A percentile compares a stretch with the other conserved stretches of the same genome.
Conservation (phyloP, 2,329 filamentous ascomycete species). For the Capronia americana region DNA sequence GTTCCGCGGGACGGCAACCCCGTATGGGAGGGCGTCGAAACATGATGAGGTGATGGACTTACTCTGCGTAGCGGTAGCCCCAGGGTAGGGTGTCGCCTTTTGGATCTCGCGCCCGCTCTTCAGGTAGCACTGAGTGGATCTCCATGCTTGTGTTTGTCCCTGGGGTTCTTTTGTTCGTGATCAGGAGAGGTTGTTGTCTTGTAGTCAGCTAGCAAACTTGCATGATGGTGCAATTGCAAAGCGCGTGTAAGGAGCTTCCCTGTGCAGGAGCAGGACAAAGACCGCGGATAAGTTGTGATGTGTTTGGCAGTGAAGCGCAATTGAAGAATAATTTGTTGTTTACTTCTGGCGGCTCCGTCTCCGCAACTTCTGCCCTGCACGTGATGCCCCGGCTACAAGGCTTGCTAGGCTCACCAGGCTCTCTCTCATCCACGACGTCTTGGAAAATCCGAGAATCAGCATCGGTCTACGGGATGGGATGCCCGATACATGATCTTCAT, state of each 20-base stretch:
- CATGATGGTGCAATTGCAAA: not conserved
- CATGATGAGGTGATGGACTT: conserved; percentile 43
- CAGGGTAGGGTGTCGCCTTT: conserved; percentile 67
- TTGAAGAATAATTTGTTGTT: conserved; percentile 17
- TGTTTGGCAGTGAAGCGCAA: not conserved
- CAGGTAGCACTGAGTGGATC: conserved; percentile 68
- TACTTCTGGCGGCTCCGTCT: conserved; percentile 4
- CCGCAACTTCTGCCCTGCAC: not conserved
- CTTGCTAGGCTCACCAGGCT: not conserved
- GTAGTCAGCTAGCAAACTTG: not conserved
- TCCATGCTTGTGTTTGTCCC: conserved; percentile 56
- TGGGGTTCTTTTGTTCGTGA: not conserved
- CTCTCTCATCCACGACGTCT: not conserved
- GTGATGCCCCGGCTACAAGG: not conserved
- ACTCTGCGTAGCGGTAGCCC: conserved; percentile 68
- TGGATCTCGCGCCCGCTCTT: conserved; percentile 66
- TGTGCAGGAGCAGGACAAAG: not conserved
- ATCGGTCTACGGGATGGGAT: not conserved
- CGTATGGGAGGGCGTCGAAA: no score
- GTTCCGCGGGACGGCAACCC: not conserved
- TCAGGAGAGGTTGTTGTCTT: not conserved
- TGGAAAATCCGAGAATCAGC: not conserved
- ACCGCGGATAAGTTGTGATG: not conserved
- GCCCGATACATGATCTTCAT: not conserved
- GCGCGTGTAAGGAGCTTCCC: not conserved